Evolutionary conservation across 2,329 filamentous ascomycete genomes (phyloP), one percentile per base, ranked within the genome.

Genomic region (Clonostachys rhizophaga): DNA sequence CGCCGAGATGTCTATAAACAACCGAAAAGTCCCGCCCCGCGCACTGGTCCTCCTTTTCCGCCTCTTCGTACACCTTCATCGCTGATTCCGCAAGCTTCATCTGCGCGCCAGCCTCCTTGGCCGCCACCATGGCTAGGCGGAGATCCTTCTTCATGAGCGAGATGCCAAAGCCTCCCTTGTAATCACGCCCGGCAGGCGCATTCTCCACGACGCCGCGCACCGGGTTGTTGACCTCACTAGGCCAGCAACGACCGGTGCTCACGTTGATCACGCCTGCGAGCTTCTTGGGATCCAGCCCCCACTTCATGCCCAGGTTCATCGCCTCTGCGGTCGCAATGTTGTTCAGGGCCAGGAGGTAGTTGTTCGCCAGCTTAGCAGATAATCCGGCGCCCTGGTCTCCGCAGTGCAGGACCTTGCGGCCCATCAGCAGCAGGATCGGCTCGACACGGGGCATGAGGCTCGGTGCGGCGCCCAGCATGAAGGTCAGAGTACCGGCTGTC

Each of bases 241-340:
- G 91, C 94, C 94, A 99, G 75, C 91, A 97, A 54, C 78, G 82
- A n/a, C 94, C 94, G 1, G 92, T 96, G 56, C 89, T 94, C 5
- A 87, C 87, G 63, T 96, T 97, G 71, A 99, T 89, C 66, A 99
- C 83, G 45, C 85, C 83, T 1, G 89, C 87, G 3, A 99, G 76
- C 8, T 83, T 84, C 57, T 72, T 71, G 3, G 80, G 71, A 50
- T 84, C 79, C 7, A 85, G 66, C 0, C 82, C 82, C 68, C 76
- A 80, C 49, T 67, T 70, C 44, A 83, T 73, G n/a, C 81, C 81
- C 18, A 85, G 64, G 56, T 83, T 81, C 80, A 85, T 84, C 17
- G 81, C 81, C 62, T 85, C 82, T 5, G 81, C 79, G 3, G 80
- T 82, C 5, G 79, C 81, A 49, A 85, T 91, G 68, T 99, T 99